Conservation (phyloP, 2,329 filamentous ascomycete genomes). For the Grosmannia huntii region DNA sequence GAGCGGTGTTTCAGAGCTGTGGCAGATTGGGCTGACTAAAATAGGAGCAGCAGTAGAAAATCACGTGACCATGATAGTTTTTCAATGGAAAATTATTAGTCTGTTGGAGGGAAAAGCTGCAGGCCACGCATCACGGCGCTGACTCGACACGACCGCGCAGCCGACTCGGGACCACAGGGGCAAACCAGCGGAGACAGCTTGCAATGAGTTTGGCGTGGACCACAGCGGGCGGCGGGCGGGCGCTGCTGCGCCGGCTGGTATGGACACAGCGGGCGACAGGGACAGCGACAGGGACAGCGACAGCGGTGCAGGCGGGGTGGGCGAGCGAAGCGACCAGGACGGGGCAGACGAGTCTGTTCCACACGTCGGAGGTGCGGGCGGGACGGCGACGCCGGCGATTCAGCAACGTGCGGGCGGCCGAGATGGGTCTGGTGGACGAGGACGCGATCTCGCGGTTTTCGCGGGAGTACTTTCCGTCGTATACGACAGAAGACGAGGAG, state of each 20-base stretch:
- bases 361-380: constrained; percentile 35
- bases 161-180: neutral
- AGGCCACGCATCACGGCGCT: neutral
- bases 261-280: neutral
- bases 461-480: constrained; percentile 43
- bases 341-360: constrained; percentile 26
- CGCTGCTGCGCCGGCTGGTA: constrained; percentile 10
- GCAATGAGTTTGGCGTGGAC: constrained; percentile 11
- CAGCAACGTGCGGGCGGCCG: constrained; percentile 36
- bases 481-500: constrained; percentile 53
- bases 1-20: constrained; percentile 32
- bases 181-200: neutral
- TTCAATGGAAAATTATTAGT: constrained; percentile 9
- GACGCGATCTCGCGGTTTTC: constrained; percentile 31
- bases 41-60: too few relatives aligned
- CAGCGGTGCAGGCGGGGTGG: neutral
- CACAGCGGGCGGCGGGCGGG: constrained; percentile 3
- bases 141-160: neutral
- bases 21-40: constrained; percentile 15
- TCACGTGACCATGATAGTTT: neutral
- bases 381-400: constrained; percentile 36
- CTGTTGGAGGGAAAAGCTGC: constrained; percentile 1
- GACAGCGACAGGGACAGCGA: neutral
- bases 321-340: too few relatives aligned
- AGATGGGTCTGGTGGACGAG: constrained; percentile 36